These are phyloP conservation scores for Colletotrichum sp. DNA, from an alignment of 2,329 filamentous ascomycete genomes.

Conservation along the genomic window DNA sequence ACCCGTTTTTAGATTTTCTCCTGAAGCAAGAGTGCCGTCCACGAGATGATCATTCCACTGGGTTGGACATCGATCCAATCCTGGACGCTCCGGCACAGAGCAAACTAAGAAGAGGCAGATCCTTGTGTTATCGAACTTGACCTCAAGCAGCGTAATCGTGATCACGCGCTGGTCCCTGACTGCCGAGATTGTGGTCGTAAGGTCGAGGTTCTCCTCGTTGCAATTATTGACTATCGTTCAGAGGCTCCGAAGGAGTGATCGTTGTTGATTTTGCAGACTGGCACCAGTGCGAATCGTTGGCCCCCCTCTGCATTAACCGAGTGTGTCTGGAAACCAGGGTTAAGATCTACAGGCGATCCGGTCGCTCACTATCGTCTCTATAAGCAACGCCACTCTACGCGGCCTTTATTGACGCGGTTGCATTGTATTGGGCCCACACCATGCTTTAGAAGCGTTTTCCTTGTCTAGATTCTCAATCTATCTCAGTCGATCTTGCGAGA, in stretches of 20 bases:
- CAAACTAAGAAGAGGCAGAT: not conserved
- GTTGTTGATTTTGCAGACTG: not conserved
- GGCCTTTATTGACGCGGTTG: not conserved
- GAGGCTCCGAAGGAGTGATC: not conserved
- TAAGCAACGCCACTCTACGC: not conserved
- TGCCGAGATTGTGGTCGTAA: not conserved
- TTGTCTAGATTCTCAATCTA: not conserved
- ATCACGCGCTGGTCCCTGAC: not conserved
- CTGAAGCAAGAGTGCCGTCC: not conserved
- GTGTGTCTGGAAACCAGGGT: not conserved
- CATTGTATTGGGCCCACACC: not conserved
- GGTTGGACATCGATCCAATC: not conserved
- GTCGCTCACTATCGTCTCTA: not conserved
- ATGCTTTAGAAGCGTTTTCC: not conserved
- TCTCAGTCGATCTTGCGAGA: not conserved
- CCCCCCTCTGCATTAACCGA: not conserved
- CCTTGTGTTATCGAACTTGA: not conserved
- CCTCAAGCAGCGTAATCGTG: not conserved
- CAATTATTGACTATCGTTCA: fast-evolving
- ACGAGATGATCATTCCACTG: not conserved
- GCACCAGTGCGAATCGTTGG: not conserved
- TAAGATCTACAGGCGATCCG: not conserved
- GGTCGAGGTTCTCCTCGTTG: not conserved
- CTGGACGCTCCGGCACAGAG: not conserved
- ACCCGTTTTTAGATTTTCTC: not conserved